These are phyloP conservation scores for Symbiotaphrina buchneri DNA, from an alignment of 495 filamentous ascomycete genomes.

Conservation along the genomic window DNA sequence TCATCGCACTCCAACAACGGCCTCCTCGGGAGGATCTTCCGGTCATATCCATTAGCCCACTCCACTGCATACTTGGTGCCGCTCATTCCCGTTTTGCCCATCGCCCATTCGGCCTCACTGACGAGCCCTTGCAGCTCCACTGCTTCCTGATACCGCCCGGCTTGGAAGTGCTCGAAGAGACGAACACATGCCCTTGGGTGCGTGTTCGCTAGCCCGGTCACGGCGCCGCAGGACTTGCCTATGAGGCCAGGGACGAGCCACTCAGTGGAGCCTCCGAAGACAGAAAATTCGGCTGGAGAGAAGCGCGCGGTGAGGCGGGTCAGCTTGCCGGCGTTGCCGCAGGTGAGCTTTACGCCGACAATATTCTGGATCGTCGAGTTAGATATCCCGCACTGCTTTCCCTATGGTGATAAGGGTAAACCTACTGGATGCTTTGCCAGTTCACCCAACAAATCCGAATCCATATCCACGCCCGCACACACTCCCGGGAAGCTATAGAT, in stretches of 20 bases:
- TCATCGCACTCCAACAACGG: too few relatives aligned
- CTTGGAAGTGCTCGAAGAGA: constrained; percentile 45
- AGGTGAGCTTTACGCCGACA: constrained; percentile 78
- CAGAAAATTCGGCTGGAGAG: constrained; percentile 32
- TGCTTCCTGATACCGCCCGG: constrained; percentile 49
- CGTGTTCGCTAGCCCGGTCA: constrained; percentile 69
- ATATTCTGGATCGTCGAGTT: too few relatives aligned
- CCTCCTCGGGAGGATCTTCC: too few relatives aligned
- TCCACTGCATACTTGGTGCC: constrained; percentile 66
- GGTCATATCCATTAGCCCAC: constrained; percentile 55
- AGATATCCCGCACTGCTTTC: too few relatives aligned
- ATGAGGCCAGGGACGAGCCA: constrained; percentile 71
- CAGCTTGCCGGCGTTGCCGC: constrained; percentile 85
- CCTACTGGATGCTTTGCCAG: constrained; percentile 55
- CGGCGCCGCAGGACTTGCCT: constrained; percentile 68
- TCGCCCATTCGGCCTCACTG: constrained; percentile 67
- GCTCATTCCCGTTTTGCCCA: constrained; percentile 69
- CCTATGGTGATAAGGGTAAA: too few relatives aligned
- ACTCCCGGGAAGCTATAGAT: constrained; percentile 91
- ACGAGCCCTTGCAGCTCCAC: constrained; percentile 58
- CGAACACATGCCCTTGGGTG: constrained; percentile 55
- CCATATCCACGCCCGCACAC: constrained; percentile 59
- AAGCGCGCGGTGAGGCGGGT: constrained; percentile 49
- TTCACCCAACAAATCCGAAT: constrained; percentile 53
- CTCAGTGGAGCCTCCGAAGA: constrained; percentile 75